Evolutionary conservation across 805 yeast genomes (phyloP).

Genomic region (Ogataea thermomethanolica): DNA sequence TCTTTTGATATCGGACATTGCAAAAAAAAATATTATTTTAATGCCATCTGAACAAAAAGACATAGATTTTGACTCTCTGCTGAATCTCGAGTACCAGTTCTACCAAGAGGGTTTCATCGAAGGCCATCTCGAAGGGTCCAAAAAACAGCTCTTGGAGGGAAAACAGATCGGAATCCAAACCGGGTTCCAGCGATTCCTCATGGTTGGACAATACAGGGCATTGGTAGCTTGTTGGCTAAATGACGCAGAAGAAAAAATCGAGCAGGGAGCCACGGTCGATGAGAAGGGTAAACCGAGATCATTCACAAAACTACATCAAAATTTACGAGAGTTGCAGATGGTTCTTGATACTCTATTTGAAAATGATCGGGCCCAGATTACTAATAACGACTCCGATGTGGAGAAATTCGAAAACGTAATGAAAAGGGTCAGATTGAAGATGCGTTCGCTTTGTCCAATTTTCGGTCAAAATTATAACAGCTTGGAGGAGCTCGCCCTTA

Average conservation of each 20-base stretch:
- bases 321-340: constrained; percentile 17
- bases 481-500: constrained; percentile 20
- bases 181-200: constrained; percentile 64
- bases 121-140: constrained; percentile 60
- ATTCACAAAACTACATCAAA: constrained; percentile 15
- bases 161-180: constrained; percentile 80
- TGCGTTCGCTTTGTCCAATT: constrained; percentile 25
- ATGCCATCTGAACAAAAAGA: constrained; percentile 30
- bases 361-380: constrained; percentile 16
- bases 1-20: constrained; percentile 19
- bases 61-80: constrained; percentile 51
- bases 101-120: constrained; percentile 70
- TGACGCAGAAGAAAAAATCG: constrained; percentile 9
- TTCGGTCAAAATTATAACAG: constrained; percentile 23
- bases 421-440: constrained; percentile 27
- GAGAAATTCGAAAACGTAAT: constrained; percentile 25
- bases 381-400: constrained; percentile 30
- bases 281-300: constrained; percentile 18
- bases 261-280: constrained; percentile 1
- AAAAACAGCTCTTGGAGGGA: constrained; percentile 67
- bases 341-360: constrained; percentile 22
- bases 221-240: constrained; percentile 41
- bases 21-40: neutral
- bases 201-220: constrained; percentile 66
- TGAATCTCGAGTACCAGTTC: constrained; percentile 58